Evolutionary conservation across 2,329 filamentous ascomycete species (phyloP), one percentile per base, ranked within the genome.

Genomic region (Cladosporium sp.): DNA sequence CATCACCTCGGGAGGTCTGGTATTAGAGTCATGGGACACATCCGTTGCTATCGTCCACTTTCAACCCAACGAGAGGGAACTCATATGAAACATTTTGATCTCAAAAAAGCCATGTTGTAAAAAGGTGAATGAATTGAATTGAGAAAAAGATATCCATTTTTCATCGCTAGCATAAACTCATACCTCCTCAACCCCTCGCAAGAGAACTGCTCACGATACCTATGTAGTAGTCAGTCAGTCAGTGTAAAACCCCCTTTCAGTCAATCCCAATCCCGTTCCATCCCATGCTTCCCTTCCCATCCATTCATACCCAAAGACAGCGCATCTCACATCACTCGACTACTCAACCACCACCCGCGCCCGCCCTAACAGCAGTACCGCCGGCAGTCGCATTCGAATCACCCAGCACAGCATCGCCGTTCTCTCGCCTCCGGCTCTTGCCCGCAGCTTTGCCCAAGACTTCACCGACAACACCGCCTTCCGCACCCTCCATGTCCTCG

Each of bases 401-500:
- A 34, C 68, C 66, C 51, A 61, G 54, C 11, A 51, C 52, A 11
- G 38, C 57, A n/a, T 63, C 68, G 65, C 59, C 68, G 14, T 28
- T 61, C 49, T 47, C 52, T 34, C 59, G 66, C 59, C 54, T 67
- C 26, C 61, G 60, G 34, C 58, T 36, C 44, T 67, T 59, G 8
- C 28, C 61, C 4, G 60, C 52, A 10, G 26, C 15, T 44, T 41
- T 54, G 15, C 49, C 21, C 32, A 41, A 14, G 11, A 36, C 44
- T 18, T n/a, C 57, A 12, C 30, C 62, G 24, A 32, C 57, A 7
- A 28, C 64, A 14, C 47, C 36, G 21, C 65, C 64, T 28, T 54
- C 65, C 18, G 58, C 66, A 6, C 65, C 70, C 32, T 73, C 72
- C 72, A 75, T 74, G 28, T 76, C 74, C 28, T 74, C 70, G 36